Evolutionary conservation across 257 asterid genomes (phyloP).

Genomic region (Solanum virginianum): DNA sequence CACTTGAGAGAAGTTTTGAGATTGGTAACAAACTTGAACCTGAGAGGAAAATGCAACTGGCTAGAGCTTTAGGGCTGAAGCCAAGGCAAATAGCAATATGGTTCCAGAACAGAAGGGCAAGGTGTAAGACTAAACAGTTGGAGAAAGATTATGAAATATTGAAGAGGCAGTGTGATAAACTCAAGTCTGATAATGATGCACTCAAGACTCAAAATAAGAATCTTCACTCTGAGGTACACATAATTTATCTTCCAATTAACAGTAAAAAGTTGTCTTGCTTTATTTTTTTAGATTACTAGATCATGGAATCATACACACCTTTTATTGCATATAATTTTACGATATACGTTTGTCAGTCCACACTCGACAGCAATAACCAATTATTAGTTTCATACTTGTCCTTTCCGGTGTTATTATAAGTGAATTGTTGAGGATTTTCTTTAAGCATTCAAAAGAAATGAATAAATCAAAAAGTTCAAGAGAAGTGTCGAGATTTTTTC

Average conservation of each 20-base stretch:
- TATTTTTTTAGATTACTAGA: neutral
- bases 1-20: conserved; percentile 75
- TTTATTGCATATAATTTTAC: neutral
- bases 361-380: neutral
- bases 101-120: conserved; percentile 87
- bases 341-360: neutral
- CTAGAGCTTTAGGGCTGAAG: conserved; percentile 61
- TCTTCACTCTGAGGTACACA: conserved; percentile 53
- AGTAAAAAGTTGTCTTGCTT: neutral
- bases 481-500: too few relatives aligned
- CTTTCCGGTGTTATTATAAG: too few relatives aligned
- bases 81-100: conserved; percentile 82
- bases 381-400: too few relatives aligned
- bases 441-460: too few relatives aligned
- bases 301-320: neutral
- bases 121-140: conserved; percentile 77
- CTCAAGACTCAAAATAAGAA: conserved; percentile 64
- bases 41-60: conserved; percentile 70
- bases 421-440: neutral
- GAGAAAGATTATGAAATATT: conserved; percentile 68
- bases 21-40: conserved; percentile 69
- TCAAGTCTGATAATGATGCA: conserved; percentile 56
- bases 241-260: neutral
- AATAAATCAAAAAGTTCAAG: neutral
- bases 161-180: conserved; percentile 48